These are phyloP conservation scores for Phytophthora pistaciae DNA, from an alignment of 352 stramenopile genomes.

Conservation along the genomic window DNA sequence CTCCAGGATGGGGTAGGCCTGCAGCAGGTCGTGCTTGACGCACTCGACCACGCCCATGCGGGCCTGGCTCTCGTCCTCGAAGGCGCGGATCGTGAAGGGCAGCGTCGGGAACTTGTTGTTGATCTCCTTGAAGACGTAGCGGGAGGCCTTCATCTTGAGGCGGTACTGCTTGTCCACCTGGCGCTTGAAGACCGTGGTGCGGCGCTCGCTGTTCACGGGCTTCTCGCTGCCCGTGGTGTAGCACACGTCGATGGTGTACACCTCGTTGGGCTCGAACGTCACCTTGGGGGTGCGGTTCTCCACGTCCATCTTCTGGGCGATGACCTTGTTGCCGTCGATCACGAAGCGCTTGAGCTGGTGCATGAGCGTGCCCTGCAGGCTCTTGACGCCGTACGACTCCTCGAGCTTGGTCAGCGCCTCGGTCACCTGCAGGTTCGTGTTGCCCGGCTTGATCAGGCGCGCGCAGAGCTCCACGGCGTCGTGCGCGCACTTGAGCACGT, in stretches of 20 bases:
- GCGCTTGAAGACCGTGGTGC: slow-evolving; percentile 99
- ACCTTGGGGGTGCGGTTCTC: slow-evolving; percentile 89
- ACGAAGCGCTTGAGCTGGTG: slow-evolving; percentile 99
- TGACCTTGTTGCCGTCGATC: slow-evolving; percentile 98
- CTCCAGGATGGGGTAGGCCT: slow-evolving; percentile 98
- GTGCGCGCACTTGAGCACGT: slow-evolving; percentile 98
- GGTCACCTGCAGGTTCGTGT: slow-evolving; percentile 97
- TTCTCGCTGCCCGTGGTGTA: slow-evolving; percentile 99
- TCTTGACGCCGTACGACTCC: slow-evolving; percentile 96
- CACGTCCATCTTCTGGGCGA: slow-evolving; percentile 92
- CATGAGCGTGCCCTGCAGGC: slow-evolving; percentile 98
- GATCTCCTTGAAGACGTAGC: slow-evolving; percentile 98
- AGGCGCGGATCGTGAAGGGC: slow-evolving; percentile 98
- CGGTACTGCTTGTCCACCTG: slow-evolving; percentile 99
- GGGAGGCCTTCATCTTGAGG: slow-evolving; percentile 95
- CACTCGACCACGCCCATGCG: slow-evolving; percentile 99
- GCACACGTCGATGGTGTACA: slow-evolving; percentile 99
- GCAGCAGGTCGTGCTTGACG: slow-evolving; percentile 97
- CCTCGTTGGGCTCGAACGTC: slow-evolving; percentile 97
- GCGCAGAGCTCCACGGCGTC: slow-evolving; percentile 97
- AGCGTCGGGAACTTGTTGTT: slow-evolving; percentile 99
- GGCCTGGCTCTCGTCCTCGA: slow-evolving; percentile 96
- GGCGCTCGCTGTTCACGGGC: slow-evolving; percentile 87
- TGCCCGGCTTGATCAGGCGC: slow-evolving; percentile 97
- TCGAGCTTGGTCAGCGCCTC: slow-evolving; percentile 96